Evolutionary conservation across 306 rosid genomes (phyloP), one percentile per base, ranked within the genome.

Genomic region (Casuarina equisetifolia): DNA sequence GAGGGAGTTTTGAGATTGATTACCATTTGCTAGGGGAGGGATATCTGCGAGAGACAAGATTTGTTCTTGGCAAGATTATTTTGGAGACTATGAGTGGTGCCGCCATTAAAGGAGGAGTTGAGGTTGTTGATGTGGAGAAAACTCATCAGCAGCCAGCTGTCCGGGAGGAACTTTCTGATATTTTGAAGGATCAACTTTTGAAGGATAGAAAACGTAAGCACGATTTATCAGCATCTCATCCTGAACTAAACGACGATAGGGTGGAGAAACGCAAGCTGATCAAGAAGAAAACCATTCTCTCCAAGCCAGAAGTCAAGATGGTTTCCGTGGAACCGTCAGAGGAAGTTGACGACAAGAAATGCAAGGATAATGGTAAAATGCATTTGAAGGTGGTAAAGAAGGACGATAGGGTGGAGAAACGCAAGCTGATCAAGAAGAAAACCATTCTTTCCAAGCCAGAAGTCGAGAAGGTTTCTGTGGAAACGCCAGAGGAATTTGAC

Each of bases 11-110:
- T 48, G 79, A 84, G 70, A 82, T 95, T 82, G 84, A 95, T 78
- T 87, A 91, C 81, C 44, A 12, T 19, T 51, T 40, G 83, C 91
- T 90, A 73, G 80, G 87, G 74, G 82, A 38, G 75, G 97, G 97
- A 12, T 9, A 39, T 73, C 58, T 84, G 74, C 52, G 74, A 1
- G 99, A 92, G 91, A 80, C 80, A 69, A 74, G 91, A 81, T 91
- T 84, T 90, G 92, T 95, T 78, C 62, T 95, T 13, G 96, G 97
- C 39, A 87, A 87, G 82, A 76, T 95, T 80, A 75, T 95, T 75
- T 85, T 92, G 61, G 91, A 92, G 72, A 95, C 97, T 69, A 76
- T 92, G 93, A 79, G 72, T 52, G 51, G 87, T 64, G 85, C 77
- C 68, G 78, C 81, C 69, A 70, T 78, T 78, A 62, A 74, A 70